These are phyloP conservation scores for Solanum corneliomulleri DNA, from an alignment of 257 asterid species.

Conservation along the genomic window DNA sequence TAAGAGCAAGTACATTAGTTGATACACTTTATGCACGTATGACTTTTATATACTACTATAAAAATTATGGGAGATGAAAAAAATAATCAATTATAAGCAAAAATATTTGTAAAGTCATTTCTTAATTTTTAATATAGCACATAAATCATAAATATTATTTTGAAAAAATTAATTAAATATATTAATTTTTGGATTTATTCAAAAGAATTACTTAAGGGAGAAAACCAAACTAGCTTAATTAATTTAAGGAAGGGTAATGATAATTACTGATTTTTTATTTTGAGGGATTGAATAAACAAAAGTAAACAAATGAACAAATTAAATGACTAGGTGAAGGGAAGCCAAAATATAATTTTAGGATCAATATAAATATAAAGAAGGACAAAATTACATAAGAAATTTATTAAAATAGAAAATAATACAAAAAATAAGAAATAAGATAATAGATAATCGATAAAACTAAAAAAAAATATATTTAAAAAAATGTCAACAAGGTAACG, in stretches of 20 bases:
- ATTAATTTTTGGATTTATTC: neutral
- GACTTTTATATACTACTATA: neutral
- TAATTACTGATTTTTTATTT: neutral
- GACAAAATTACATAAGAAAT: neutral
- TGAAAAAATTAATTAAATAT: neutral
- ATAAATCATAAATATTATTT: neutral
- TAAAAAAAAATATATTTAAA: neutral
- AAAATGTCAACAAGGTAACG: neutral
- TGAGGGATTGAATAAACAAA: neutral
- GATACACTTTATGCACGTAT: neutral
- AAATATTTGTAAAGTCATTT: too few species aligned
- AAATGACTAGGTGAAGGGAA: neutral
- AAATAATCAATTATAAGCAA: neutral
- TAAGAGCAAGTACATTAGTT: neutral
- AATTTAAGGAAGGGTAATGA: neutral
- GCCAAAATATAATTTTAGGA: neutral
- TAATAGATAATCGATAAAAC: neutral
- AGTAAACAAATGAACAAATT: neutral
- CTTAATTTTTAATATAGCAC: neutral
- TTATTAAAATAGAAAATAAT: neutral
- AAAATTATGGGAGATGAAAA: too few species aligned
- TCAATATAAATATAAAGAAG: neutral
- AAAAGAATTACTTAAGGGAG: neutral
- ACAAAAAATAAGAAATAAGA: neutral
- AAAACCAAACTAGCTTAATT: neutral